These are phyloP conservation scores for Pyrenochaeta sp. DNA, from an alignment of 2,329 filamentous ascomycete genomes.

Conservation along the genomic window DNA sequence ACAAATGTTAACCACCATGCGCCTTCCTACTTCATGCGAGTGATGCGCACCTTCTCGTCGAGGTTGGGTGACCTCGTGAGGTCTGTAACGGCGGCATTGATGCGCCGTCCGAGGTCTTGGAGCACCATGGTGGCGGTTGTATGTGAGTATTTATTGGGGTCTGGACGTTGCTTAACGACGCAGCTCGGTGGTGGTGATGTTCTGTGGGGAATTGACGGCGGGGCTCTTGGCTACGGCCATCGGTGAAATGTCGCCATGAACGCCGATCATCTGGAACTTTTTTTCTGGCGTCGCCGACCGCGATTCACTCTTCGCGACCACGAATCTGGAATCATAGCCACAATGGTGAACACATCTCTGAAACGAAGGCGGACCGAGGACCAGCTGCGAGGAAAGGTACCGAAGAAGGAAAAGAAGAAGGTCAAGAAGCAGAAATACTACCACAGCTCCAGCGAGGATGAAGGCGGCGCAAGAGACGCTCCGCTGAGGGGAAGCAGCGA, in stretches of 20 bases:
- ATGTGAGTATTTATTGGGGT: constrained; percentile 11
- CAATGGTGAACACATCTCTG: constrained; percentile 51
- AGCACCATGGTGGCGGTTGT: constrained; percentile 78
- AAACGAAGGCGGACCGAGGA: constrained; percentile 69
- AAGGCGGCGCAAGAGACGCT: constrained; percentile 41
- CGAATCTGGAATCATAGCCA: constrained; percentile 21
- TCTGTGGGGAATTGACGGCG: constrained; percentile 29
- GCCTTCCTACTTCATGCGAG: constrained; percentile 8
- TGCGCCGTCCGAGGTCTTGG: constrained; percentile 97
- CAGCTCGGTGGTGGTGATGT: constrained; percentile 20
- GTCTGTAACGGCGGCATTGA: constrained; percentile 95
- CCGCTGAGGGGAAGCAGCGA: constrained; percentile 28
- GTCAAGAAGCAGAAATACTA: constrained; percentile 70
- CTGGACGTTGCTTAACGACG: constrained; percentile 8
- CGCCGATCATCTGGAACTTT: constrained; percentile 39
- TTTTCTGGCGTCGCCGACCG: constrained; percentile 18
- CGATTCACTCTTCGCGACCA: constrained; percentile 6
- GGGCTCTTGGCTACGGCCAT: constrained; percentile 35
- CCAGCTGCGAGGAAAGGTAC: constrained; percentile 62
- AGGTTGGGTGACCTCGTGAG: constrained; percentile 91
- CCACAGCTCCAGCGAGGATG: constrained; percentile 69
- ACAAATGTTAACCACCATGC: constrained; percentile 47
- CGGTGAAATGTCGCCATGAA: constrained; percentile 28
- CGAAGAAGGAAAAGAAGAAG: constrained; percentile 64
- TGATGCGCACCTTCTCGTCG: constrained; percentile 81